Base-by-base conservation (phyloP, 2,329 filamentous ascomycete species). In the Aspergillus tamarii region DNA sequence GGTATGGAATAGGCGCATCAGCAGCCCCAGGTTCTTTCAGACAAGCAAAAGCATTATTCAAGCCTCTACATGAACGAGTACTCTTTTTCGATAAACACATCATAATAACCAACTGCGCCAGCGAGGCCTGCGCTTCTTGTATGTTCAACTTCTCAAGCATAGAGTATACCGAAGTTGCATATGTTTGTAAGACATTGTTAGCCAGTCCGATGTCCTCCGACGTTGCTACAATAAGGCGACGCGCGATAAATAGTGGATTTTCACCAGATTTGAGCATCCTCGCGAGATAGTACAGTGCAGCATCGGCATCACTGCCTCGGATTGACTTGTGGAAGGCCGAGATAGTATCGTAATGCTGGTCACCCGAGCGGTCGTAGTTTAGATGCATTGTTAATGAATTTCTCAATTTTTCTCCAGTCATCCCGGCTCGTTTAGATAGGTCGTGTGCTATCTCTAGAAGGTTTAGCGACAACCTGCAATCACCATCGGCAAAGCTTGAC, bases 321-420 rank as follows among this genome's bases (percentile, higher is more conserved):
- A 98, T 89, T 2, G 93, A 93, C 74, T 99, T 99, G 84, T 98
- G 95, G 72, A 98, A 95, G 32, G 95, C 95, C 1, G 92, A 96
- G 73, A 99, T 98, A 59, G 92, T 95, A 75, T 98, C 94, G 81
- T 98, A 98, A 80, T 98, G 95, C 76, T 97, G 93, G 78, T 99
- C 95, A 59, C 94, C 94, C 0, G 91, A 92, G 59, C 95, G 88
- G 77, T 98, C 95, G 79, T 98, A 98, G 19, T 97, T 93, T 1
- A 98, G 84, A 0, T 94, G 98, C 74, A 94, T 93, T 3, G 94
- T 98, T 10, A 98, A 84, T 2, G 91, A 87, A 1, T 88, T 83
- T 75, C 97, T 97, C 74, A 99, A 88, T 63, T 88, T 87, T 7
- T 90, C 88, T 66, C 90, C 88, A 0, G 92, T 95, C 67, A 91